Conservation (phyloP, 2,329 filamentous ascomycete species). For the Tolypocladium ovalisporum region DNA sequence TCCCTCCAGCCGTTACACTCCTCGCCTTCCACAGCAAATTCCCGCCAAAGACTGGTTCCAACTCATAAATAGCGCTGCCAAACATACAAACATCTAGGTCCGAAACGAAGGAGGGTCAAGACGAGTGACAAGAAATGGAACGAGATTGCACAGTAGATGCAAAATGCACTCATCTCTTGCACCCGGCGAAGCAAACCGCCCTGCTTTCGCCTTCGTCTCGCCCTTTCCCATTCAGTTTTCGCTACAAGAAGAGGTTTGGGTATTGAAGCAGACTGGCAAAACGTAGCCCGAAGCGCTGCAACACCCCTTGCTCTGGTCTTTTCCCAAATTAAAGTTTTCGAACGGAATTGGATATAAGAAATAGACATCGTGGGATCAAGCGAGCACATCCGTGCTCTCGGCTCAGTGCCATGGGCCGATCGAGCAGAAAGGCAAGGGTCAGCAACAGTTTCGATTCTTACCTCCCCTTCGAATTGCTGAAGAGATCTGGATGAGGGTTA, state of each 20-base stretch:
- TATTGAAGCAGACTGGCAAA: background rate
- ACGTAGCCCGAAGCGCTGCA: background rate
- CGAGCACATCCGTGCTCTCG: background rate
- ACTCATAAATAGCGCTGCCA: background rate
- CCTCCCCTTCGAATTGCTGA: conserved; percentile 26
- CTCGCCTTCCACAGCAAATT: background rate
- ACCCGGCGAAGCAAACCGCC: background rate
- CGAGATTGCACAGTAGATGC: background rate
- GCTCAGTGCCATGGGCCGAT: background rate
- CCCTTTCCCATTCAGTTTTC: background rate
- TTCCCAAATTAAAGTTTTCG: background rate
- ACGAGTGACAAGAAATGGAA: background rate
- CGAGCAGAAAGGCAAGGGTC: conserved; percentile 3
- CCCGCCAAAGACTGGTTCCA: background rate
- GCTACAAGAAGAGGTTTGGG: background rate
- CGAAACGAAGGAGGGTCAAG: background rate
- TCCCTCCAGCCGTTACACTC: background rate
- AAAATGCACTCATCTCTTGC: background rate
- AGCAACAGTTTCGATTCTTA: conserved; percentile 8
- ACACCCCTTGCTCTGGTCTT: background rate
- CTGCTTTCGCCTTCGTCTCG: background rate
- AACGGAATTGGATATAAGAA: background rate
- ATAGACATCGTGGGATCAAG: background rate
- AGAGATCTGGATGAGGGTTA: conserved; percentile 25
- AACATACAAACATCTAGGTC: conserved; percentile 2